Conservation (phyloP, 805 yeast species). For the Yarrowia bubula region DNA sequence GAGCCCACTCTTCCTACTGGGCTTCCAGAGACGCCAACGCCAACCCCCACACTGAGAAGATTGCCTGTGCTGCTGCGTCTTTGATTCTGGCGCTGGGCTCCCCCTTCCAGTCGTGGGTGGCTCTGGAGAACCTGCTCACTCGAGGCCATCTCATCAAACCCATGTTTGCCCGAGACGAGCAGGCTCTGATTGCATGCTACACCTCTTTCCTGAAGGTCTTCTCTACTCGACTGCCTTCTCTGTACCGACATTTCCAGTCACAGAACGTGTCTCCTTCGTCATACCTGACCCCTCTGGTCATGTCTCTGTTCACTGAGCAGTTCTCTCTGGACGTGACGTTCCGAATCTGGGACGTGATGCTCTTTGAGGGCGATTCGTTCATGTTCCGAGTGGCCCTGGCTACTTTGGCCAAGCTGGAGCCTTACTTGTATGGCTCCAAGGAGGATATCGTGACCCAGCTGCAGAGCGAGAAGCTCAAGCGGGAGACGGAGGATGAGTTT, state of each 20-base stretch:
- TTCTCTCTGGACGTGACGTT: slow-evolving; percentile 49
- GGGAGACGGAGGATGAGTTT: slow-evolving; percentile 53
- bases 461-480: slow-evolving; percentile 44
- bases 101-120: slow-evolving; percentile 42
- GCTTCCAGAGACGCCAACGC: slow-evolving; percentile 32
- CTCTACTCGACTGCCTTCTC: slow-evolving; percentile 44
- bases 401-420: slow-evolving; percentile 48
- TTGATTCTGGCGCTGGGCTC: slow-evolving; percentile 43
- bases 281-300: slow-evolving; percentile 46
- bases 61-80: slow-evolving; percentile 45
- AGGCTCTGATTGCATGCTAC: slow-evolving; percentile 42
- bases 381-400: slow-evolving; percentile 55
- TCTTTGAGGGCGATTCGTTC: slow-evolving; percentile 62
- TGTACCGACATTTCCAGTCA: slow-evolving; percentile 52
- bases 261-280: slow-evolving; percentile 45
- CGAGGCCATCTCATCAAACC: slow-evolving; percentile 40
- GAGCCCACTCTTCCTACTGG: slow-evolving; percentile 38
- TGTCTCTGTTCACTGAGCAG: slow-evolving; percentile 47
- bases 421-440: slow-evolving; percentile 51
- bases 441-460: slow-evolving; percentile 46
- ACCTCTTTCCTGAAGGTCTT: slow-evolving; percentile 51
- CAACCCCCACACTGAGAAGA: slow-evolving; percentile 41
- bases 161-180: slow-evolving; percentile 38
- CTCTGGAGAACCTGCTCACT: slow-evolving; percentile 44
- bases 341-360: slow-evolving; percentile 55